A percentile compares a stretch with the other conserved stretches of the same genome.
Conservation (phyloP, 257 asterid species). For the Salvia miltiorrhiza region DNA sequence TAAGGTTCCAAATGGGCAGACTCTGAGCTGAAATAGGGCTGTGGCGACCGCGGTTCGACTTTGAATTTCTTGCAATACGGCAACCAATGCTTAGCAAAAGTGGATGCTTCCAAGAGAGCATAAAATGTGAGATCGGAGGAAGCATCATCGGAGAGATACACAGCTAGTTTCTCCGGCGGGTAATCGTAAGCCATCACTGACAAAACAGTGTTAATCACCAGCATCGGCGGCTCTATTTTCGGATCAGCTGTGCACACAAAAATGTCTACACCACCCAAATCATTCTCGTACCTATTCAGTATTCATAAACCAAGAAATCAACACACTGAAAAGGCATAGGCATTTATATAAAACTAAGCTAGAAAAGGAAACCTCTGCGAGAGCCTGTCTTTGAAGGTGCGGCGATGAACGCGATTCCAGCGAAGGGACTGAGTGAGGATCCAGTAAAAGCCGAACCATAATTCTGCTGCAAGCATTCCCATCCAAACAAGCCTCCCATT, state of each 20-base stretch:
- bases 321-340: neutral
- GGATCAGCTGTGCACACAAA: constrained; percentile 95
- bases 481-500: constrained; percentile 47
- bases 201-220: constrained; percentile 83
- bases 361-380: constrained; percentile 37
- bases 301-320: neutral
- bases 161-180: constrained; percentile 70
- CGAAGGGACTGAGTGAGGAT: constrained; percentile 58
- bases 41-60: constrained; percentile 73
- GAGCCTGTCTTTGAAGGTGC: constrained; percentile 57
- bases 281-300: constrained; percentile 53
- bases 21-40: constrained; percentile 46
- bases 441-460: constrained; percentile 86
- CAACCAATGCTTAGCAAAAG: constrained; percentile 67
- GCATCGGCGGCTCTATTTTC: constrained; percentile 68
- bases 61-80: constrained; percentile 62
- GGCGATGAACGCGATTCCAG: constrained; percentile 59
- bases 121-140: constrained; percentile 72
- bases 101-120: constrained; percentile 71
- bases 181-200: constrained; percentile 85
- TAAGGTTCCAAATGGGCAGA: constrained; percentile 25
- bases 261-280: constrained; percentile 67
- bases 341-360: neutral
- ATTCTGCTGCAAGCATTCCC: constrained; percentile 67
- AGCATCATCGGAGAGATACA: constrained; percentile 85